Evolutionary conservation across 495 filamentous ascomycete genomes (phyloP).

Genomic region (Penicillium psychrofluorescens): DNA sequence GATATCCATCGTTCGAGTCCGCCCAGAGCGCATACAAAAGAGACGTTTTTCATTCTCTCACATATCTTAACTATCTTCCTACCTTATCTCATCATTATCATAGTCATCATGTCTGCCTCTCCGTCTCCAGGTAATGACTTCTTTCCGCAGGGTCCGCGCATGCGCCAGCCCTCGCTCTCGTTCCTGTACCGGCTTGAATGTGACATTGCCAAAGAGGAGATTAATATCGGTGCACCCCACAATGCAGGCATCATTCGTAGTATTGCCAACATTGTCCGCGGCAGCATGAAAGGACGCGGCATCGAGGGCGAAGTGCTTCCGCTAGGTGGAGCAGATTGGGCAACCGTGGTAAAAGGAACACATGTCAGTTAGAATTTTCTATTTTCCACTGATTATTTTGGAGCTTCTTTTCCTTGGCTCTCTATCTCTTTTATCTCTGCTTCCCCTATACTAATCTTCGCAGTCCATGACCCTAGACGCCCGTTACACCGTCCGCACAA

Average conservation of each 20-base stretch:
- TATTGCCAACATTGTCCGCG: constrained; percentile 20
- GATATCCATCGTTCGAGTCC: too few relatives aligned
- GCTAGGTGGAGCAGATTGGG: constrained; percentile 25
- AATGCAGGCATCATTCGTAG: constrained; percentile 17
- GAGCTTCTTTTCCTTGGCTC: too few relatives aligned
- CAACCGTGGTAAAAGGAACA: constrained; percentile 23
- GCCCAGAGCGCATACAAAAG: too few relatives aligned
- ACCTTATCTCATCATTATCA: too few relatives aligned
- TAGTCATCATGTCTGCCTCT: constrained; percentile 4
- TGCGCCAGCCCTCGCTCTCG: constrained; percentile 19
- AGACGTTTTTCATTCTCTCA: too few relatives aligned
- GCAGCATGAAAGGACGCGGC: constrained; percentile 19
- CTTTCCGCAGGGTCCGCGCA: constrained; percentile 18
- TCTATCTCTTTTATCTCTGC: not conserved
- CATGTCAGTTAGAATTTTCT: constrained; percentile 10
- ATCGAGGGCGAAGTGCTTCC: constrained; percentile 18
- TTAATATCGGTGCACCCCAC: constrained; percentile 19
- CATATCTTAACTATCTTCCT: too few relatives aligned
- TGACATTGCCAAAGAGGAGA: constrained; percentile 16
- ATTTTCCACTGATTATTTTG: too few relatives aligned
- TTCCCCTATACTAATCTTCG: not conserved
- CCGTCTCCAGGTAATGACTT: constrained; percentile 18
- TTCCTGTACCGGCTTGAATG: constrained; percentile 23
- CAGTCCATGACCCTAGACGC: constrained; percentile 29
- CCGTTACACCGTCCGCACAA: constrained; percentile 22